Evolutionary conservation across 306 rosid species (phyloP), one percentile per base, ranked within the genome.

Genomic region (Geum urbanum): DNA sequence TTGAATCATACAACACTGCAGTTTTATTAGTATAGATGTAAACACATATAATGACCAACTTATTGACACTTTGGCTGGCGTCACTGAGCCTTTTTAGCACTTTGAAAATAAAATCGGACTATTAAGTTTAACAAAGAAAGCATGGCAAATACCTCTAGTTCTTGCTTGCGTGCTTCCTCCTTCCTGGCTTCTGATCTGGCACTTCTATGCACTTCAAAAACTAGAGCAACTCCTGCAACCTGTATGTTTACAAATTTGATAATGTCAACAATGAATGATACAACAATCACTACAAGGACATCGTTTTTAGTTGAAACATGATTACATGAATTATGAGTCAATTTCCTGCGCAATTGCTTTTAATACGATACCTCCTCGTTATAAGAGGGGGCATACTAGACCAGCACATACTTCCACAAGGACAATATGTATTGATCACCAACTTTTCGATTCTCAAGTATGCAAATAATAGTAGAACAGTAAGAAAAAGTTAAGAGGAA

Each of bases 191-290:
- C 96, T 63, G 97, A 90, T 80, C 98, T 85, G 56, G 96, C 68
- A 77, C 87, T 94, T 77, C 97, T 94, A 43, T 94, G 98, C 56
- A 94, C 96, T 87, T 94, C 98, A 76, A 88, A 78, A 74, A 90
- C 79, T 60, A 90, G 73, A 61, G 82, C 83, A 76, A n/a, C 79
- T 61, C 79, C 91, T 63, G 94, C 98, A 72, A 94, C 98, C 98
- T 94, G 82, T 24, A 62, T 45, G 70, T 35, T 60, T 48, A 70
- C 60, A 77, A 69, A 76, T 57, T 49, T 40, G 66, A 22, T 9
- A 51, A 78, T 40, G 67, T 41, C 60, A 63, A 51, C 66, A 48
- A 67, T 7, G 19, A 82, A 6, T 55, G 37, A 10, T 3, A 10
- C 40, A 68, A 52, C 14, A 65, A 22, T 13, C 9, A 54, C 35